A percentile compares a stretch with the other conserved stretches of the same genome.
These are phyloP conservation scores for Solanum etuberosum DNA, from an alignment of 257 asterid species.

Conservation along the genomic window DNA sequence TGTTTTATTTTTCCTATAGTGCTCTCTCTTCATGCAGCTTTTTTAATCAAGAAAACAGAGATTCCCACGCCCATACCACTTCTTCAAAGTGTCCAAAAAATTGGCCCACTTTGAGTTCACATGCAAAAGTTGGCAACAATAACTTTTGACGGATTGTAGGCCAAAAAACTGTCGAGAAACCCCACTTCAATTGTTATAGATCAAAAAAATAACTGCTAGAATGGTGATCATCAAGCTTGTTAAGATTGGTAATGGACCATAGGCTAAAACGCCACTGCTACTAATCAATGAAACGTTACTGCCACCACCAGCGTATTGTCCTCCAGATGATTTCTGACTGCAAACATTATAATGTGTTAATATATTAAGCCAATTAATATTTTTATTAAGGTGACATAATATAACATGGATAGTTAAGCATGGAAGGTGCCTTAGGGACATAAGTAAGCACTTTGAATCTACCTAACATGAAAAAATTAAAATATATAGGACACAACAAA, in stretches of 20 bases:
- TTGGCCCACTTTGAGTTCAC: neutral
- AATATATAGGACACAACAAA: neutral
- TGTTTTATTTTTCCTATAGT: neutral
- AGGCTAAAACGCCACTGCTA: slow-evolving; percentile 8
- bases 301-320: slow-evolving; percentile 13
- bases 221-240: neutral
- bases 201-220: neutral
- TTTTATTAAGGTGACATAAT: neutral
- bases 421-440: neutral
- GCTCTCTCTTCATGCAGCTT: neutral
- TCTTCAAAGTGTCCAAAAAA: neutral
- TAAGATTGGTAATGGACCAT: neutral
- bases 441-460: neutral
- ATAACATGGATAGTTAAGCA: neutral
- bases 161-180: neutral
- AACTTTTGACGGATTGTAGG: neutral
- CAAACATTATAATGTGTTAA: neutral
- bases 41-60: neutral
- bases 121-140: neutral
- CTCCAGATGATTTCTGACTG: slow-evolving; percentile 52
- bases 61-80: neutral
- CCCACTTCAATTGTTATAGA: neutral
- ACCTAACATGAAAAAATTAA: neutral
- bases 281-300: slow-evolving; percentile 24
- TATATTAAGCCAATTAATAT: neutral